Evolutionary conservation across 2,329 filamentous ascomycete genomes (phyloP).

Genomic region (Colletotrichum theobromicola): DNA sequence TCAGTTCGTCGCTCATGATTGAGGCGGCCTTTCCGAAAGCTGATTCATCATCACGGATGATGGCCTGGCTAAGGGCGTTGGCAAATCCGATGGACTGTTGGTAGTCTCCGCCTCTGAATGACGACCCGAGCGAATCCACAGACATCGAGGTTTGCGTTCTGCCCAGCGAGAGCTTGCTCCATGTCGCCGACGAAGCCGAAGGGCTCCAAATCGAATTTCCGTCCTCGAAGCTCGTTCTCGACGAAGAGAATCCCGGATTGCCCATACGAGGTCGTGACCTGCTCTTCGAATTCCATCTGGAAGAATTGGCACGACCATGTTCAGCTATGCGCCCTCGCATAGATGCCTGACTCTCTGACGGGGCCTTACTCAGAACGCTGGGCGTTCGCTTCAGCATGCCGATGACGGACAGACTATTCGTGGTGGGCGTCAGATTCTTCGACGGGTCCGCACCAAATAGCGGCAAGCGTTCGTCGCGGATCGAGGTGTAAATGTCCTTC

Average conservation of each 20-base stretch:
- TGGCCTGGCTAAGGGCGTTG: slow-evolving; percentile 94
- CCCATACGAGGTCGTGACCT: slow-evolving; percentile 79
- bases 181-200: slow-evolving; percentile 82
- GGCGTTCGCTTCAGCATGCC: slow-evolving; percentile 83
- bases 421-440: slow-evolving; percentile 42
- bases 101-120: slow-evolving; percentile 79
- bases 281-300: slow-evolving; percentile 84
- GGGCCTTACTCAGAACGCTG: slow-evolving; percentile 90
- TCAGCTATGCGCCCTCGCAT: slow-evolving; percentile 75
- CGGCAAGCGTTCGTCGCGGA: slow-evolving; percentile 85
- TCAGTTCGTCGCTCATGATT: slow-evolving; percentile 65
- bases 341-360: slow-evolving; percentile 79
- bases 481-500: slow-evolving; percentile 90
- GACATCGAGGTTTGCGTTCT: slow-evolving; percentile 92
- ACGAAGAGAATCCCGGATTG: slow-evolving; percentile 83
- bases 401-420: slow-evolving; percentile 74
- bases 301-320: slow-evolving; percentile 53
- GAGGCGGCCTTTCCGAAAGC: slow-evolving; percentile 52
- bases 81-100: slow-evolving; percentile 98
- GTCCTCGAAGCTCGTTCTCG: slow-evolving; percentile 93
- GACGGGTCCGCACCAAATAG: slow-evolving; percentile 74
- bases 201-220: slow-evolving; percentile 91
- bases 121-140: slow-evolving; percentile 85
- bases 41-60: slow-evolving; percentile 84
- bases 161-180: slow-evolving; percentile 92